phyloP scores from a whole-genome alignment of 1,284 basidiomycete genomes.

The Golubevia sp. region DNA sequence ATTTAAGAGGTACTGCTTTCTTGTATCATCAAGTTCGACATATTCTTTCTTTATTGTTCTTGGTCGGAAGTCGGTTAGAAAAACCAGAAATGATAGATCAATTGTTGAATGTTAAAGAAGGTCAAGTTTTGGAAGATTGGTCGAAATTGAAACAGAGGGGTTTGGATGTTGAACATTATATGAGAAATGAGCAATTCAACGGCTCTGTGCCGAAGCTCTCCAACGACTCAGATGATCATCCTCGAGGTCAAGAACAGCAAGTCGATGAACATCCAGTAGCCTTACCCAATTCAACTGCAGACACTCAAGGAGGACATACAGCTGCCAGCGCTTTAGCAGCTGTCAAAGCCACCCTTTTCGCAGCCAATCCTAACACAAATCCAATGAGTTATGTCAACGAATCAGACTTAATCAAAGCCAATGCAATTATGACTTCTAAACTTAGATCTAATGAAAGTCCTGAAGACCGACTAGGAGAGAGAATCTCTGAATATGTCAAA shows the following conservation, averaged over 20 bases:
- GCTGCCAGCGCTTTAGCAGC: constrained; percentile 65
- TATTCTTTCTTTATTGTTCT: constrained; percentile 89
- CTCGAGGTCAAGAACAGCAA: not conserved
- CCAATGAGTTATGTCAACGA: no score
- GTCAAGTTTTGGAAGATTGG: constrained; percentile 16
- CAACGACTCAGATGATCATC: not conserved
- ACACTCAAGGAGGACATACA: constrained; percentile 61
- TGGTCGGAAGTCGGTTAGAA: constrained; percentile 84
- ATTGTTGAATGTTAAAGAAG: constrained; percentile 72
- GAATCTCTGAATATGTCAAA: not conserved
- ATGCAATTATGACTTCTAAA: no score
- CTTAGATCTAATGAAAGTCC: no score
- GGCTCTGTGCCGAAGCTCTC: not conserved
- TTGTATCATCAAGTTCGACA: constrained; percentile 97
- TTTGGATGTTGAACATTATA: not conserved
- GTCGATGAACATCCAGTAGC: not conserved
- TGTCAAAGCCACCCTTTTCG: not conserved
- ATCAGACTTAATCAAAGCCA: no score
- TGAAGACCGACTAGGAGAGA: not conserved
- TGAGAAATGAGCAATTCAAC: no score
- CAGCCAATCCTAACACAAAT: not conserved
- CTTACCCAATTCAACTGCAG: constrained; percentile 9
- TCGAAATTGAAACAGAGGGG: not conserved
- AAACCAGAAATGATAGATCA: constrained; percentile 72
- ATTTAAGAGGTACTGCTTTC: constrained; percentile 86